phyloP scores from a whole-genome alignment of 345 rosid species.

The Hirschfeldia incana region DNA sequence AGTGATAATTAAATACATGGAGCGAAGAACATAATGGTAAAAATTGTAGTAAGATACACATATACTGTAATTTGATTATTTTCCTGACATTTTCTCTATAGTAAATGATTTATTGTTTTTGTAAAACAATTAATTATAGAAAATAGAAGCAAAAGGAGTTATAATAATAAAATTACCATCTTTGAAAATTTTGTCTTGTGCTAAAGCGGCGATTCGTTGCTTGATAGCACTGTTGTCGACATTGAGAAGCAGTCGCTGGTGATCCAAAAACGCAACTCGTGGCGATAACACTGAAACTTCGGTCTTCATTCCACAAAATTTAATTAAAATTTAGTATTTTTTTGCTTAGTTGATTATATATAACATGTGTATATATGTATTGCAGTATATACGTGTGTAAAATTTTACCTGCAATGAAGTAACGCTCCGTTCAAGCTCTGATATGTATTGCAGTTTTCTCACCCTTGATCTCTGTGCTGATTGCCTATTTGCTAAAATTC shows the following conservation, averaged over 20 bases:
- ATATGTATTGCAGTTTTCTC: conserved; percentile 87
- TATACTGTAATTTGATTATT: neutral
- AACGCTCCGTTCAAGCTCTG: conserved; percentile 91
- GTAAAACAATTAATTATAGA: neutral
- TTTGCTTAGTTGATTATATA: no score
- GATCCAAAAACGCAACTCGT: conserved; percentile 83
- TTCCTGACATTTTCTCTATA: neutral
- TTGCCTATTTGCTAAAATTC: conserved; percentile 82
- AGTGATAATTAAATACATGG: conserved; percentile 18
- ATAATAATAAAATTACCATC: conserved; percentile 55
- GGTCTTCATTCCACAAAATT: conserved; percentile 50
- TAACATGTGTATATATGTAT: no score
- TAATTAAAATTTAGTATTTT: conserved; percentile 23
- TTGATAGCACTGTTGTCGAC: conserved; percentile 87
- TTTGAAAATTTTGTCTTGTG: conserved; percentile 93
- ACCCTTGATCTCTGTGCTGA: conserved; percentile 96
- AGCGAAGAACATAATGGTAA: neutral
- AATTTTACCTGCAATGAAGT: conserved; percentile 68
- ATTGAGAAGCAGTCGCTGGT: conserved; percentile 81
- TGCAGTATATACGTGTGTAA: neutral
- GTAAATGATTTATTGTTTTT: neutral
- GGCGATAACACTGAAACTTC: conserved; percentile 92
- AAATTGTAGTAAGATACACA: neutral
- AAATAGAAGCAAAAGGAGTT: neutral
- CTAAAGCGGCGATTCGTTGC: conserved; percentile 92